These are phyloP conservation scores for Phaffia rhodozyma DNA, from an alignment of 1,284 basidiomycete genomes.

Conservation along the genomic window DNA sequence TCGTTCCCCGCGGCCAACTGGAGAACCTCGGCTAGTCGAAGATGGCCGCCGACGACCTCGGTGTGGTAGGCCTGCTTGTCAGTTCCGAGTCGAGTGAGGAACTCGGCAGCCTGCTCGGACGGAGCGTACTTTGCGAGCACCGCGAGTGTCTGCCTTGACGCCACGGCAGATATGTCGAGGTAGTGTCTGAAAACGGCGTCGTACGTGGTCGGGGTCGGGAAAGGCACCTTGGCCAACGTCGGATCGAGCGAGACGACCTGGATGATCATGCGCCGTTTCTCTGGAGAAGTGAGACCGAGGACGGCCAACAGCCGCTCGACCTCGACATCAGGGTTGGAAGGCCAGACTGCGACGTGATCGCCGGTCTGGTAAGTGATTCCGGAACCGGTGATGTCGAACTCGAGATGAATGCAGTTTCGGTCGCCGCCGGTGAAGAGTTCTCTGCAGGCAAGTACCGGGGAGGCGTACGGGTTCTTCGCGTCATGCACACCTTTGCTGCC, in stretches of 20 bases:
- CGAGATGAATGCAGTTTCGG: constrained; percentile 89
- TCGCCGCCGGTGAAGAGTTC: constrained; percentile 76
- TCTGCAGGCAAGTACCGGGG: constrained; percentile 61
- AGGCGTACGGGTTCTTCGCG: constrained; percentile 90
- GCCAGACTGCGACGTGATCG: constrained; percentile 96
- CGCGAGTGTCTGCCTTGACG: constrained; percentile 84
- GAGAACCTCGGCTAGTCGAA: constrained; percentile 83
- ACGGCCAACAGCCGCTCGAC: constrained; percentile 77
- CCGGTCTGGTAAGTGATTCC: constrained; percentile 98
- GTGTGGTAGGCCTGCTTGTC: constrained; percentile 76
- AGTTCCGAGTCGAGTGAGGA: constrained; percentile 63
- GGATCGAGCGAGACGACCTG: constrained; percentile 93
- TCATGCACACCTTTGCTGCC: constrained; percentile 82
- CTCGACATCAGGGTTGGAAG: constrained; percentile 81
- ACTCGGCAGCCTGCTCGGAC: constrained; percentile 57
- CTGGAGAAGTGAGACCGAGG: constrained; percentile 58
- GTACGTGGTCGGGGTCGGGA: constrained; percentile 94
- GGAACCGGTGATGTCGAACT: constrained; percentile 87
- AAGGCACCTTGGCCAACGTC: constrained; percentile 93
- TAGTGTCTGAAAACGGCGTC: constrained; percentile 90
- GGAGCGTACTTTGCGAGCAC: constrained; percentile 81
- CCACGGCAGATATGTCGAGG: constrained; percentile 85
- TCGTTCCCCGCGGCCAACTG: constrained; percentile 73
- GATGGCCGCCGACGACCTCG: constrained; percentile 63
- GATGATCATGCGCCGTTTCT: constrained; percentile 68